phyloP scores from a whole-genome alignment of 1,284 basidiomycete species.

The Anthracocystis setariae region DNA sequence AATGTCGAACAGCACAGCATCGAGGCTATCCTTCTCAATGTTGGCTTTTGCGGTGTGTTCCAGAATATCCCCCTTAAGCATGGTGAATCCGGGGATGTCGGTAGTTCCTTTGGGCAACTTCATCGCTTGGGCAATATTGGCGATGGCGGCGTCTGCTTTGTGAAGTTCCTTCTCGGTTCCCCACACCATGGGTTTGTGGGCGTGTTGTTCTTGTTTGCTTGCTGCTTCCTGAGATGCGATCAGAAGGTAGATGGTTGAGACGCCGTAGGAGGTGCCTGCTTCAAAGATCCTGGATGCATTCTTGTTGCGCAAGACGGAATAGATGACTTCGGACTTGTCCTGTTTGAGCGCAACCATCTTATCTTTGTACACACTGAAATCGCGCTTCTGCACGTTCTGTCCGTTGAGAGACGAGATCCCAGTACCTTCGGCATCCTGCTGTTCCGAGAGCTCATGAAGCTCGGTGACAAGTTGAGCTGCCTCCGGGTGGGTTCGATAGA shows the following conservation, averaged over 20 bases:
- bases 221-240: constrained; percentile 13
- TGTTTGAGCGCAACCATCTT: constrained; percentile 44
- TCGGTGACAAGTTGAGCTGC: constrained; percentile 27
- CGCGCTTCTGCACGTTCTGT: constrained; percentile 26
- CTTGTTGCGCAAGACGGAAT: constrained; percentile 29
- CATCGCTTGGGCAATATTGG: constrained; percentile 21
- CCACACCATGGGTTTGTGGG: constrained; percentile 15
- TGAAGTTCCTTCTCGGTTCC: constrained; percentile 42
- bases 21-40: constrained; percentile 21
- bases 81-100: constrained; percentile 26
- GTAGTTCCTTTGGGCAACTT: constrained; percentile 22
- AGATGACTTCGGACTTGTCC: constrained; percentile 35
- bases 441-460: constrained; percentile 30
- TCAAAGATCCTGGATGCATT: constrained; percentile 36
- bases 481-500: constrained; percentile 17
- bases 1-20: constrained; percentile 46
- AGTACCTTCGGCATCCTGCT: constrained; percentile 32
- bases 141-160: constrained; percentile 29
- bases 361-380: constrained; percentile 35
- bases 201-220: constrained; percentile 1
- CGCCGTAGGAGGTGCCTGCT: constrained; percentile 37
- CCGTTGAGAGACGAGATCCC: constrained; percentile 37
- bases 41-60: constrained; percentile 20
- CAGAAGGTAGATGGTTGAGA: constrained; percentile 37
- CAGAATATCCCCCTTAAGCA: constrained; percentile 39